These are phyloP conservation scores for Alternaria longipes DNA, from an alignment of 2,329 filamentous ascomycete species.

Conservation along the genomic window DNA sequence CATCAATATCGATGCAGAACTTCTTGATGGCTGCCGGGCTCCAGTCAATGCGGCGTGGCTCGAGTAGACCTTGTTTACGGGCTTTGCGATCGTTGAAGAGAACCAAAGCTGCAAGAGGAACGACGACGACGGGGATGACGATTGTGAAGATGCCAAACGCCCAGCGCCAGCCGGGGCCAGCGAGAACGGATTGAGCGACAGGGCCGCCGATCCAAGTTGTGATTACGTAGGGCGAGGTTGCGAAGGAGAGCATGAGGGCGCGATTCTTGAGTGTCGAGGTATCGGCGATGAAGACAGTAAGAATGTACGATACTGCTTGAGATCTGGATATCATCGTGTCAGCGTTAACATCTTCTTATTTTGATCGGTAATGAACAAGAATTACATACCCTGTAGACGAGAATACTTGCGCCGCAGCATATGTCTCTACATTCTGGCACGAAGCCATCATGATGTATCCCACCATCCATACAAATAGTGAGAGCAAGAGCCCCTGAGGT, in stretches of 20 bases:
- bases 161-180: slow-evolving; percentile 69
- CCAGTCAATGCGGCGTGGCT: not conserved
- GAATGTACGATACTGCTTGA: slow-evolving; percentile 56
- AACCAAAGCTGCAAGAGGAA: slow-evolving; percentile 67
- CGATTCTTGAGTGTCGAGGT: slow-evolving; percentile 70
- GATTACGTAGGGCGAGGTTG: slow-evolving; percentile 70
- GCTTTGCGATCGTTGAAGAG: slow-evolving; percentile 55
- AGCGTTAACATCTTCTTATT: not conserved
- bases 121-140: slow-evolving; percentile 67
- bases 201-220: slow-evolving; percentile 70
- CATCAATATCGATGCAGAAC: not conserved
- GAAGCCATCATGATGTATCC: slow-evolving; percentile 71
- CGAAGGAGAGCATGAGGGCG: slow-evolving; percentile 69
- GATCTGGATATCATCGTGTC: not conserved
- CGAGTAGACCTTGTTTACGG: not conserved
- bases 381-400: slow-evolving; percentile 64
- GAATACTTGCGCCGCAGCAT: slow-evolving; percentile 71
- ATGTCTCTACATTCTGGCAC: slow-evolving; percentile 66
- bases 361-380: not conserved
- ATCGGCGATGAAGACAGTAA: slow-evolving; percentile 73
- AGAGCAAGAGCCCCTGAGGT: slow-evolving; percentile 43
- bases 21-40: not conserved
- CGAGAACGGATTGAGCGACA: slow-evolving; percentile 64
- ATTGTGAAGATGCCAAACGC: slow-evolving; percentile 72
- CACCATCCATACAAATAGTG: slow-evolving; percentile 35